phyloP scores from a whole-genome alignment of 1,284 basidiomycete species.

The Trichosporon asahii region DNA sequence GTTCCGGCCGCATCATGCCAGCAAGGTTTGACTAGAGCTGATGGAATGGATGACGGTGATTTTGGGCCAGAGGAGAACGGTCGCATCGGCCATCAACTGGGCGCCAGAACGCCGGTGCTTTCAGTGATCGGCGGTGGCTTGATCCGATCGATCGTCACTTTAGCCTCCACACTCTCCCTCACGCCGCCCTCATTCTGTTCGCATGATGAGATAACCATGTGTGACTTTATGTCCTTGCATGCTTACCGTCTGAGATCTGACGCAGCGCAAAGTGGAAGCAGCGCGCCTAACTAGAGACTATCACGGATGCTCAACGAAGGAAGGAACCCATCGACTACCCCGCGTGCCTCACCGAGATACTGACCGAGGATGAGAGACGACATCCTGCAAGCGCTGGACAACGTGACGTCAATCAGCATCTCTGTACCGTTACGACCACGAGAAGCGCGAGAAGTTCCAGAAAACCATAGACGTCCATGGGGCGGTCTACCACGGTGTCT shows the following conservation, averaged over 20 bases:
- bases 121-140: too few species aligned
- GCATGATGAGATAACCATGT: too few species aligned
- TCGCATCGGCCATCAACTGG: too few species aligned
- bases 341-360: not conserved
- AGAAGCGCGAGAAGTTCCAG: not conserved
- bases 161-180: not conserved
- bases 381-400: not conserved
- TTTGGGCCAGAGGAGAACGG: too few species aligned
- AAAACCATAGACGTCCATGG: not conserved
- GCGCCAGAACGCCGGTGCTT: too few species aligned
- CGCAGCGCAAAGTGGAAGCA: too few species aligned
- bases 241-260: too few species aligned
- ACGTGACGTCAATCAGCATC: not conserved
- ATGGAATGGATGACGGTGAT: too few species aligned
- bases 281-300: not conserved
- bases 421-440: not conserved
- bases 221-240: too few species aligned
- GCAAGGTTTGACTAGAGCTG: too few species aligned
- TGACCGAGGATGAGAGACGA: not conserved
- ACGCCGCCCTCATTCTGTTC: too few species aligned
- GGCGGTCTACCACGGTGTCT: not conserved
- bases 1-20: too few species aligned
- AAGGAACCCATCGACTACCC: not conserved
- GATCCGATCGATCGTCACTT: not conserved
- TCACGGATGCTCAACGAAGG: not conserved